These are phyloP conservation scores for Scleromitrula shiraiana DNA, from an alignment of 2,329 filamentous ascomycete species.

Conservation along the genomic window DNA sequence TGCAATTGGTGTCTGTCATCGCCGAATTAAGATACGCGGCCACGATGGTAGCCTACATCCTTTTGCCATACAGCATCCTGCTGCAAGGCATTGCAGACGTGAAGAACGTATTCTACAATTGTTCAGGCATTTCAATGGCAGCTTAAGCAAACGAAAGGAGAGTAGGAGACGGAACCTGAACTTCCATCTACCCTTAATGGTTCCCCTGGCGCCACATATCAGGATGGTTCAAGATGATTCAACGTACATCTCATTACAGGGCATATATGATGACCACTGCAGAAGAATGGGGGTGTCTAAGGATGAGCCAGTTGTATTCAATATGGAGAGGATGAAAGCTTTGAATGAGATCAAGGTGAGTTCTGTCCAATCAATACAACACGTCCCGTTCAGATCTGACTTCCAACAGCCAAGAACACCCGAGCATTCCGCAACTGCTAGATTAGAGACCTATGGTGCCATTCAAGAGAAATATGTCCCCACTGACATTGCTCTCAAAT, in stretches of 20 bases:
- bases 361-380: not conserved
- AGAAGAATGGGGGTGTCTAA: constrained; percentile 79
- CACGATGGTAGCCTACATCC: constrained; percentile 96
- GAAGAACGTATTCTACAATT: constrained; percentile 94
- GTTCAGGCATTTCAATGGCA: constrained; percentile 95
- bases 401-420: constrained; percentile 46
- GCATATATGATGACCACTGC: constrained; percentile 94
- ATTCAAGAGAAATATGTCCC: constrained; percentile 94
- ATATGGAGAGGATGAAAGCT: constrained; percentile 84
- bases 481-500: constrained; percentile 71
- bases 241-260: constrained; percentile 89
- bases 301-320: constrained; percentile 91
- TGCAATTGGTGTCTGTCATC: constrained; percentile 82
- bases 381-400: constrained; percentile 23
- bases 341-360: constrained; percentile 51
- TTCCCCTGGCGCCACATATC: constrained; percentile 90
- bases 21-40: constrained; percentile 88
- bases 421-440: constrained; percentile 64
- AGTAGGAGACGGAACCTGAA: constrained; percentile 87
- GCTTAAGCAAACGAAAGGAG: constrained; percentile 87
- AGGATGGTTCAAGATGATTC: constrained; percentile 92
- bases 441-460: constrained; percentile 85
- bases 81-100: constrained; percentile 80
- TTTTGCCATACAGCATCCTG: constrained; percentile 94
- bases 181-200: constrained; percentile 92